Base-by-base conservation (phyloP, 2,329 filamentous ascomycete genomes). In the Cyclaneusma minus region DNA sequence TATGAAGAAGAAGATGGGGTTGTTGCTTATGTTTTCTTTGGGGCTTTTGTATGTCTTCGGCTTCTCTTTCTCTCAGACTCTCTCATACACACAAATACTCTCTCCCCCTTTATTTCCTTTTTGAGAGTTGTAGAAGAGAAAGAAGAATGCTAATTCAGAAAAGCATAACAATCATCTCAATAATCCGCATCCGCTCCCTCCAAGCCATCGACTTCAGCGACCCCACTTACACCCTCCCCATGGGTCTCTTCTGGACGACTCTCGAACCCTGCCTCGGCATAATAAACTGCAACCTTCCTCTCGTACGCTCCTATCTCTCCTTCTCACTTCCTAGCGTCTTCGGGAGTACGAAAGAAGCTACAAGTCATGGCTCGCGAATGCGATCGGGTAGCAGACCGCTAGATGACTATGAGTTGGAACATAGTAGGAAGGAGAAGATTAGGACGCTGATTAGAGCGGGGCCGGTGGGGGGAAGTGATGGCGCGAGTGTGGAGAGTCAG, bases 261-360 rank as follows among this genome's bases (percentile, higher is more conserved):
- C 26, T 51, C 7, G 50, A 54, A 34, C 37, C 46, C 32, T 50
- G 50, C 33, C 41, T 42, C 12, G 46, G 42, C 14, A 48, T 53
- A 17, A 37, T 50, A 16, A 50, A 45, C 29, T 45, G 43, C 14
- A 52, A 43, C 27, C 40, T 52, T 7, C 49, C 49, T 4, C 48
- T 48, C 27, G 22, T 30, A 6, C 27, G 27, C 6, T 26, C 22
- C 4, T 27, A 27, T 19, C 23, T 30, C n/a, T 19, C 23, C 13
- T 15, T 22, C 5, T 18, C 17, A 18, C 19, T 25, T 7, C 33
- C 30, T 11, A 21, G 10, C 7, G 6, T 30, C 10, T 33, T 30
- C 13, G 25, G 31, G 4, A 27, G 24, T 7, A 18, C 29, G 8
- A 24, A 23, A 25, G 27, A 29, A n/a, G 35, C 49, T 24, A 9